Base-by-base conservation (phyloP, 2,329 filamentous ascomycete genomes). In the Pseudogymnoascus sp. region DNA sequence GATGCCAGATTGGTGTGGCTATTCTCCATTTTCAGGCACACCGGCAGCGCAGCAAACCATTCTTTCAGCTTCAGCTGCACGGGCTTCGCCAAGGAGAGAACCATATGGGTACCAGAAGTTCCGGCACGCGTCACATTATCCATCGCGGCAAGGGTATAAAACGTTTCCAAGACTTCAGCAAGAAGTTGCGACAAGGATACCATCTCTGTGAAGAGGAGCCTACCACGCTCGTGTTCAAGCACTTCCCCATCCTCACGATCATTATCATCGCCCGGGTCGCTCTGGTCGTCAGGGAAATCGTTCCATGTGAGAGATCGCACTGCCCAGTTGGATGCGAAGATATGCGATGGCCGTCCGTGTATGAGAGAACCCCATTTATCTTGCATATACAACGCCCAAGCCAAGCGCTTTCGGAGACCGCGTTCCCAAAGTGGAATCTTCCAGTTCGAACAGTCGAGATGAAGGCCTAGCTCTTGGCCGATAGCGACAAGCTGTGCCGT, bases 341-440 rank as follows among this genome's bases (percentile, higher is more conserved):
- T 83, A 68, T 96, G 91, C 4, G 91, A 95, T 0, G 91, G 92
- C 10, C 91, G 86, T 57, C 91, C 91, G 71, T 96, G 90, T 23
- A 95, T 87, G 18, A 96, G 79, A 1, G 91, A 87, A 14, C 89
- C 90, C 92, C 92, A 96, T 74, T 90, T 96, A 75, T 97, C 93
- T 76, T 96, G 91, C 88, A 96, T 93, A 73, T 95, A 96, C 61
- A 96, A 76, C 1, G 90, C 92, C 92, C 93, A 96, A 0, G 91
- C 91, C 45, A 96, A 83, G 60, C 93, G 85, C 73, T 93, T 95
- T 66, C 93, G 83, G 64, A 96, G 75, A 0, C 91, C 89, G 69
- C 89, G 88, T 74, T 96, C 92, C 91, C 92, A 96, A 0, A 82
- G 81, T 29, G 92, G 90, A 62, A 96, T 93, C 66, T 90, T 90